Evolutionary conservation across 129 eudicot genomes (phyloP).

Genomic region (Artemisia argyi): DNA sequence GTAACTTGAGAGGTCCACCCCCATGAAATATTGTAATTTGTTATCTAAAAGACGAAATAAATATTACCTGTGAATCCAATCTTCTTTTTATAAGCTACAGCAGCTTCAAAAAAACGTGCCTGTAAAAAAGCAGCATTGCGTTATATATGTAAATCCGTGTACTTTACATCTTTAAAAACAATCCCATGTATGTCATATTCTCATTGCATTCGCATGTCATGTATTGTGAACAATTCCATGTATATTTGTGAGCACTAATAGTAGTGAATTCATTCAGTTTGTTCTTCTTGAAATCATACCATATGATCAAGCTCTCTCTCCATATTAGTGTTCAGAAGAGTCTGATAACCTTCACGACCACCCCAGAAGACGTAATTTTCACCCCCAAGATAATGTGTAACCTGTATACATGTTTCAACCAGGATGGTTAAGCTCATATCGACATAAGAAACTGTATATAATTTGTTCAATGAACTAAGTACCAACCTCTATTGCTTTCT

Average conservation of each 20-base stretch:
- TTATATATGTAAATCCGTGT: background rate
- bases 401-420: constrained; percentile 41
- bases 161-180: too few relatives aligned
- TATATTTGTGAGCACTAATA: constrained; percentile 7
- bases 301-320: constrained; percentile 93
- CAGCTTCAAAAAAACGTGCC: constrained; percentile 93
- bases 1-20: background rate
- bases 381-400: constrained; percentile 98
- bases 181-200: background rate
- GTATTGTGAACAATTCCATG: background rate
- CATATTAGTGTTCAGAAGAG: constrained; percentile 97
- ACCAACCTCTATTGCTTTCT: constrained; percentile 94
- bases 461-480: background rate
- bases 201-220: background rate
- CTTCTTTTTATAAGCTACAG: constrained; percentile 94
- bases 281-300: constrained; percentile 40
- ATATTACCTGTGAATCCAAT: constrained; percentile 86
- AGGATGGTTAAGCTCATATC: background rate
- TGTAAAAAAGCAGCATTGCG: constrained; percentile 23
- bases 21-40: too few relatives aligned
- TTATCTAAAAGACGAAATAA: background rate
- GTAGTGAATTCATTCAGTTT: background rate
- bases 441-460: background rate
- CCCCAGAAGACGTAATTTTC: constrained; percentile 99
- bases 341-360: constrained; percentile 98